A percentile compares a stretch with the other conserved stretches of the same genome.
phyloP scores from a whole-genome alignment of 257 asterid genomes.

The Scutellaria baicalensis region DNA sequence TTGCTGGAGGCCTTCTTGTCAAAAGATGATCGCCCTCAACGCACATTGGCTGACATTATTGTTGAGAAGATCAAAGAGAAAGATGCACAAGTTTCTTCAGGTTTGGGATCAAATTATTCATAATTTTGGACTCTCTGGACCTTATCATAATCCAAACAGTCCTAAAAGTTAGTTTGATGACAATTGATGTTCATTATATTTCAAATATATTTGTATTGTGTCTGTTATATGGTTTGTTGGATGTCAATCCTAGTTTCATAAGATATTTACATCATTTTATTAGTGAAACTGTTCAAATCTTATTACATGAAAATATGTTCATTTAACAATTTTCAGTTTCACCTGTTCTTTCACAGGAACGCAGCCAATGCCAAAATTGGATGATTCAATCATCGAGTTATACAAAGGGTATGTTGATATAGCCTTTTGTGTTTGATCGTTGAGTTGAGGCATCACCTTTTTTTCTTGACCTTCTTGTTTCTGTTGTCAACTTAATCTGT shows the following conservation, averaged over 20 bases:
- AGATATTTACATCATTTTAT: background rate
- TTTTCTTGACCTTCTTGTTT: background rate
- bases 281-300: background rate
- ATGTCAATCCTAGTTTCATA: background rate
- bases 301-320: background rate
- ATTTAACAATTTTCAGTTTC: background rate
- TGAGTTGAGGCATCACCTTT: background rate
- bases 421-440: background rate
- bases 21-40: constrained; percentile 52
- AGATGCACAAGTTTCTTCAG: constrained; percentile 76
- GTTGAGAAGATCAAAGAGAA: constrained; percentile 62
- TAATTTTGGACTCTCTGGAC: background rate
- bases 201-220: background rate
- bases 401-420: constrained; percentile 70
- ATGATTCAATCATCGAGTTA: constrained; percentile 62
- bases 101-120: constrained; percentile 23
- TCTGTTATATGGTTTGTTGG: background rate
- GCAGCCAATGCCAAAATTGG: constrained; percentile 65
- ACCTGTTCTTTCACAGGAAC: constrained; percentile 37
- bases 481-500: background rate
- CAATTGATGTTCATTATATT: background rate
- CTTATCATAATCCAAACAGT: background rate
- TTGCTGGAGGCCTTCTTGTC: constrained; percentile 67
- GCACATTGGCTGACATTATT: constrained; percentile 76
- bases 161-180: background rate